Base-by-base conservation (phyloP, 352 stramenopile species). In the Globisporangium spinosum region DNA sequence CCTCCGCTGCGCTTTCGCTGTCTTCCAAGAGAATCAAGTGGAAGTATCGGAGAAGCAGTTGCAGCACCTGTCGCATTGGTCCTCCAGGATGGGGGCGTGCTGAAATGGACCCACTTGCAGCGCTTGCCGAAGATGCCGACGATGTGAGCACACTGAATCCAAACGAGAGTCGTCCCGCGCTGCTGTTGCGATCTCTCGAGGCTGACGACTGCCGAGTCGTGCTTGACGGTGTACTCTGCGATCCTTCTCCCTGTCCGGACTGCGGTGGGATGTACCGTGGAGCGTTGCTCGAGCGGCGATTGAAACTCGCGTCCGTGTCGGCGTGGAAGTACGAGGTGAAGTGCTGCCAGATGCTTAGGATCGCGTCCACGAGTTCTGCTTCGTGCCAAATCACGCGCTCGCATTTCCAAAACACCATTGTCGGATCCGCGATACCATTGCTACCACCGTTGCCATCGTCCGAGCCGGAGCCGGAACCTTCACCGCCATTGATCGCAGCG, bases 61-160 rank as follows among this genome's bases (percentile, higher is more conserved):
- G 85, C 17, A 95, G 70, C 47, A 93, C 87, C 69, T 95, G 87
- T 5, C 87, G 85, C 87, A 95, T 95, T 5, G 87, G 82, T 2
- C 87, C 85, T 49, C 87, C 87, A 54, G 87, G 87, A 63, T 93
- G 86, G 9, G 85, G 87, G 20, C 83, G 75, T 54, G 86, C 83
- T 3, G 82, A 76, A 55, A 92, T 82, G 25, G 77, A 80, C n/a
- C 65, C 66, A 12, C 64, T 67, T 59, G 68, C 34, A 35, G 69
- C 47, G 9, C 67, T 68, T 40, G 67, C 65, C 25, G 70, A 49
- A 22, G 60, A 49, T 7, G 43, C 71, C 40, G 64, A 66, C 55
- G 75, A 77, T 69, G 78, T 69, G 9, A 88, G 71, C 29, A 89
- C 73, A 49, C 87, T 86, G 45, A 74, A 73, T 10, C 69, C 69